phyloP scores from a whole-genome alignment of 2,329 filamentous ascomycete species.

The Sporothrix luriei region DNA sequence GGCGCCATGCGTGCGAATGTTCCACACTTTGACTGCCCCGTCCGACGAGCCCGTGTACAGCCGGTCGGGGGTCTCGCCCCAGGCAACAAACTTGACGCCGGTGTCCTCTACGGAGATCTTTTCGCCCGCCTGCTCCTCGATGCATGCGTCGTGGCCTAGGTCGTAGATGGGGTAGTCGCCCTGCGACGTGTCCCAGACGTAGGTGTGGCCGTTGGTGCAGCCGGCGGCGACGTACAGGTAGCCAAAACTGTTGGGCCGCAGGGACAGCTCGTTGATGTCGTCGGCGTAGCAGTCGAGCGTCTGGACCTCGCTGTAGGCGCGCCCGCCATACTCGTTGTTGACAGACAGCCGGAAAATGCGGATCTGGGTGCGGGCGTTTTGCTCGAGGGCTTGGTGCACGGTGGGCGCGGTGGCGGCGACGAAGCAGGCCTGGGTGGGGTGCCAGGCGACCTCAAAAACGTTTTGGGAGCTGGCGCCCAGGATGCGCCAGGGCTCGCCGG shows the following conservation, averaged over 20 bases:
- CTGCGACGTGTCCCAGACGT: constrained; percentile 63
- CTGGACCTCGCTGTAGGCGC: constrained; percentile 52
- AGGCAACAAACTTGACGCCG: constrained; percentile 65
- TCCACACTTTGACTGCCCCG: constrained; percentile 65
- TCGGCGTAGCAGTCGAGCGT: constrained; percentile 61
- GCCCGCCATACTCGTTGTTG: constrained; percentile 39
- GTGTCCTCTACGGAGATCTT: constrained; percentile 53
- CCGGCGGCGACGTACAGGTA: constrained; percentile 58
- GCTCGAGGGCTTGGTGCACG: constrained; percentile 48
- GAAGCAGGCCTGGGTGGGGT: constrained; percentile 58
- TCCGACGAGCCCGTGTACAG: constrained; percentile 68
- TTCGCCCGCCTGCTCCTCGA: constrained; percentile 40
- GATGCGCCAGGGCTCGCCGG: constrained; percentile 51
- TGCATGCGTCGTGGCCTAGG: constrained; percentile 54
- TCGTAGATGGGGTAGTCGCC: constrained; percentile 60
- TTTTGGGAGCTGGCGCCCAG: constrained; percentile 58
- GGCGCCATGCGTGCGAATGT: constrained; percentile 51
- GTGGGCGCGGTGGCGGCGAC: constrained; percentile 60
- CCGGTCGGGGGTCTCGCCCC: constrained; percentile 59
- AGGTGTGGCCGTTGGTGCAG: constrained; percentile 63
- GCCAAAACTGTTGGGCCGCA: constrained; percentile 39
- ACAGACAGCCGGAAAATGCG: constrained; percentile 53
- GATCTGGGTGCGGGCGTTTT: constrained; percentile 57
- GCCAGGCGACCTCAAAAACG: constrained; percentile 67
- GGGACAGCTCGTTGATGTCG: constrained; percentile 65